Conservation (phyloP, 495 filamentous ascomycete genomes). For the Penicillium tannophilum region DNA sequence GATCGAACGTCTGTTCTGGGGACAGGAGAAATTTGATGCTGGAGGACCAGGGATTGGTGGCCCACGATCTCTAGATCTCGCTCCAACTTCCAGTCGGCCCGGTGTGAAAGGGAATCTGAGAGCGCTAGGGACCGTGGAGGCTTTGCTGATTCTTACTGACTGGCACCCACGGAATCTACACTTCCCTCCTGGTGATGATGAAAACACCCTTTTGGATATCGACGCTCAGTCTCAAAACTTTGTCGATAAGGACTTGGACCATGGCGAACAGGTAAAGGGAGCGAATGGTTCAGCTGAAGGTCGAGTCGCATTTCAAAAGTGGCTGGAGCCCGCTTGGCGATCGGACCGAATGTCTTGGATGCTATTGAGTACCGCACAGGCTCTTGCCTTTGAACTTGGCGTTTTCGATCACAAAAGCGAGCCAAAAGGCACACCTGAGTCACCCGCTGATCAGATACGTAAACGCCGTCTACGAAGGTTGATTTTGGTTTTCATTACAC, state of each 20-base stretch:
- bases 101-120: conserved; percentile 72
- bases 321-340: conserved; percentile 94
- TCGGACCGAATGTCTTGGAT: conserved; percentile 99
- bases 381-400: conserved; percentile 88
- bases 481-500: conserved; percentile 85
- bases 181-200: conserved; percentile 87
- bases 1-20: conserved; percentile 93
- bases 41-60: conserved; percentile 80
- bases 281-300: conserved; percentile 57
- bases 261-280: conserved; percentile 34
- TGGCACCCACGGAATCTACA: conserved; percentile 96
- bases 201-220: conserved; percentile 59
- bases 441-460: conserved; percentile 65
- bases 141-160: conserved; percentile 88
- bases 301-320: conserved; percentile 77
- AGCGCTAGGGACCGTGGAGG: conserved; percentile 91
- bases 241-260: conserved; percentile 36
- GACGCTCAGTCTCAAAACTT: conserved; percentile 47
- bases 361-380: conserved; percentile 86
- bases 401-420: conserved; percentile 85
- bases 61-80: conserved; percentile 61
- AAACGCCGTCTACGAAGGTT: conserved; percentile 82
- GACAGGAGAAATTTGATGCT: conserved; percentile 90
- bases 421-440: conserved; percentile 50
- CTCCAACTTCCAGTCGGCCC: conserved; percentile 55